Base-by-base conservation (phyloP, 257 asterid genomes). In the Solanum bulbocastanum region DNA sequence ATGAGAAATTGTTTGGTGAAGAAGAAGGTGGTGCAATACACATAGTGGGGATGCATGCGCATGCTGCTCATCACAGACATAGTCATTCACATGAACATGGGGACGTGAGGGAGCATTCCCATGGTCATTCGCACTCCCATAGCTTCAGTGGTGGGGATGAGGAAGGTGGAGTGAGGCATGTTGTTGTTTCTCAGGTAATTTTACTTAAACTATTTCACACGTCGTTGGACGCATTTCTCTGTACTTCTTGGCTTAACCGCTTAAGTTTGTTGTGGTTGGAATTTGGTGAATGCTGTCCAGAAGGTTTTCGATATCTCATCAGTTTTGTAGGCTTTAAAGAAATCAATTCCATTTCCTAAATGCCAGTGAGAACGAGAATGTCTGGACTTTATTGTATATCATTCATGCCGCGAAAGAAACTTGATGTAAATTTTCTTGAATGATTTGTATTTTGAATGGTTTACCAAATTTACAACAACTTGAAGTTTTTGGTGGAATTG, bases 1-100 rank as follows among this genome's bases (percentile, higher is more conserved):
- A 44, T 16, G 91, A 87, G 65, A 94, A 85, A 87, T 93, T 93
- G 87, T 95, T 94, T 89, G 98, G 98, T 44, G 99, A 93, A 90
- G 99, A 96, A 90, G 98, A 93, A 79, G 93, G 95, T 20, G 99
- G 98, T 60, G 93, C 92, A 2, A 97, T 97, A 93, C 99, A 96
- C 86, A 95, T 97, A 39, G 98, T 97, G 1, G 98, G 98, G 87
- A 95, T 95, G 93, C 98, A 94, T 85, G 98, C 98, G 1, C 99
- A 96, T 14, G 96, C 94, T 2, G 98, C 98, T 22, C 98, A 96
- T 88, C 98, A 97, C 82, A 87, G 98, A 15, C 98, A 97, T 84
- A 94, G 89, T 89, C 98, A 96, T 79, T 71, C 95, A 1, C 96
- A 93, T 83, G 98, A 91, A 81, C 90, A 89, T 10, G 98, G 91